Evolutionary conservation across 169 alveolate genomes (phyloP).

Genomic region (Plasmodium reichenowi): DNA sequence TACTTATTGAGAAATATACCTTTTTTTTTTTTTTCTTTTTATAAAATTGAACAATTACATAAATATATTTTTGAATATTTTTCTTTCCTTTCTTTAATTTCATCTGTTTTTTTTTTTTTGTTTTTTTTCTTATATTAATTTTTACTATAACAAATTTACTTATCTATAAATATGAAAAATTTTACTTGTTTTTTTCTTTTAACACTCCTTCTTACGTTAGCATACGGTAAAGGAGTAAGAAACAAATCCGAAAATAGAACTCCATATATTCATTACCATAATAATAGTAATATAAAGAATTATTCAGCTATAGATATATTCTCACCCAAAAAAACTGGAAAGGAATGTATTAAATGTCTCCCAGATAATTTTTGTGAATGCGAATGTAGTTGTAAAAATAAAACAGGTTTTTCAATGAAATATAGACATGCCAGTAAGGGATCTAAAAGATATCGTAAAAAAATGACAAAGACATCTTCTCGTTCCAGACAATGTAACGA

Average conservation of each 20-base stretch:
- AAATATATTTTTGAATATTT: conserved; percentile 3
- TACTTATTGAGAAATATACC: no score
- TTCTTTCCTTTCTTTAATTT: conserved; percentile 8
- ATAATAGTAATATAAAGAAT: conserved; percentile 8
- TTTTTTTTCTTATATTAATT: no score
- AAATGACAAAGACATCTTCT: conserved; percentile 1
- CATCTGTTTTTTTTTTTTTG: neutral
- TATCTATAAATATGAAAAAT: conserved; percentile 18
- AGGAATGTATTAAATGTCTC: conserved; percentile 64
- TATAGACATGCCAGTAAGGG: conserved; percentile 66
- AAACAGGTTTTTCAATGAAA: conserved; percentile 74
- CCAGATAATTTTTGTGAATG: conserved; percentile 75
- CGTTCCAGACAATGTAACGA: conserved; percentile 22
- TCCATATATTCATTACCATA: conserved; percentile 3
- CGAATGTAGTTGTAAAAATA: conserved; percentile 69
- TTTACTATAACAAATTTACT: neutral
- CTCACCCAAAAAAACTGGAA: conserved; percentile 31
- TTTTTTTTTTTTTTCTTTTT: neutral
- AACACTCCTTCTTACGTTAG: conserved; percentile 3
- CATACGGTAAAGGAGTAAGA: conserved; percentile 21
- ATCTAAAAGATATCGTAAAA: neutral
- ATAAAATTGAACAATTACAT: conserved; percentile 9
- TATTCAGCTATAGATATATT: conserved; percentile 51
- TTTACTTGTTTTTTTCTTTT: conserved; percentile 1
- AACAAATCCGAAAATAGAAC: conserved; percentile 10